Percentiles rank a stretch among this genome's conserved stretches.
Conservation (phyloP, 1,139 yeast species). For the Candida smagusa region DNA sequence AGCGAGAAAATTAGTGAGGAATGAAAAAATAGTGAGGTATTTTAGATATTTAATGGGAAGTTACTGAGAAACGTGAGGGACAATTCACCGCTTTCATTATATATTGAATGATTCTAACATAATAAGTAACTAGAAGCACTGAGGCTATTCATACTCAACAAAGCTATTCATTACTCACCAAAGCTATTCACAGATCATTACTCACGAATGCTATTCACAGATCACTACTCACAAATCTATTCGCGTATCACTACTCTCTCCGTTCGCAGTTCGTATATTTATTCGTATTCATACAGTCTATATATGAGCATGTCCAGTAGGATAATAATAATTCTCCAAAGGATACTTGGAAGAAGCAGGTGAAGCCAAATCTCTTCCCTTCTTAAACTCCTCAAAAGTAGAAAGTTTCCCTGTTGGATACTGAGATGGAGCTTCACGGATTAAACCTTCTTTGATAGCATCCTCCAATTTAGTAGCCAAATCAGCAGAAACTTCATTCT, state of each 20-base stretch:
- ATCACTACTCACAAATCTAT: too few species aligned
- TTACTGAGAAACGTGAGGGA: too few species aligned
- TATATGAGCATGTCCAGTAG: slow-evolving; percentile 27
- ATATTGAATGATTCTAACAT: too few species aligned
- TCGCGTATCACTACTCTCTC: too few species aligned
- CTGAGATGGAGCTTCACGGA: slow-evolving; percentile 23
- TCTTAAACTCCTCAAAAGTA: slow-evolving; percentile 24
- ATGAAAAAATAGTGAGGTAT: neutral
- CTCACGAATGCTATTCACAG: too few species aligned
- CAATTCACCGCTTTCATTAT: too few species aligned
- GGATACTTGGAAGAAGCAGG: slow-evolving; percentile 11
- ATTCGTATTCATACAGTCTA: slow-evolving; percentile 13
- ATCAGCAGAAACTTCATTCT: slow-evolving; percentile 5
- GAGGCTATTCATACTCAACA: too few species aligned
- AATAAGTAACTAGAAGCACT: too few species aligned
- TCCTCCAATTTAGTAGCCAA: slow-evolving; percentile 7
- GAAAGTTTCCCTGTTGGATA: slow-evolving; percentile 27
- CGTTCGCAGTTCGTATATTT: too few species aligned
- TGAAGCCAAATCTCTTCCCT: slow-evolving; percentile 9
- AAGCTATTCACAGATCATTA: too few species aligned
- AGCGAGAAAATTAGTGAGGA: neutral
- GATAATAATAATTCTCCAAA: slow-evolving; percentile 30
- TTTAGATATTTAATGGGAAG: neutral
- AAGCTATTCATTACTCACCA: too few species aligned
- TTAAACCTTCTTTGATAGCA: slow-evolving; percentile 13